Evolutionary conservation across 2,329 filamentous ascomycete species (phyloP).

Genomic region (Scytalidium sp.): DNA sequence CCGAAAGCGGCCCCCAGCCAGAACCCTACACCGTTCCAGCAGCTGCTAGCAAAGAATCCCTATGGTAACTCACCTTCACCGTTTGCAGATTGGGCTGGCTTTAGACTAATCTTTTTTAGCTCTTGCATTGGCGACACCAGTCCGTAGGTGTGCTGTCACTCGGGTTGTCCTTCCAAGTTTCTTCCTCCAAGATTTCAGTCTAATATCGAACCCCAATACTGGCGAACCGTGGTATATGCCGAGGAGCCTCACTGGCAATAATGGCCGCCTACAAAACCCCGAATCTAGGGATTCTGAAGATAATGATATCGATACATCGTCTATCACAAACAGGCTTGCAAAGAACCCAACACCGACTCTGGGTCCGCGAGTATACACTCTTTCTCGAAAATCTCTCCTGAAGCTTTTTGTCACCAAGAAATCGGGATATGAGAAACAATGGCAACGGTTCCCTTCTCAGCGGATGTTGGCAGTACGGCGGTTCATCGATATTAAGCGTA

Average conservation of each 20-base stretch:
- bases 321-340: constrained; percentile 1
- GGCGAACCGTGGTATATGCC: constrained; percentile 55
- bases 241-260: constrained; percentile 28
- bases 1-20: constrained; percentile 30
- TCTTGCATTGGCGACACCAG: constrained; percentile 55
- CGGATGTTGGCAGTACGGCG: background rate
- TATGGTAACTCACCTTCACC: constrained; percentile 50
- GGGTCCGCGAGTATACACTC: constrained; percentile 8
- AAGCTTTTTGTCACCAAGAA: background rate
- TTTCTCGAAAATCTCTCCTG: constrained; percentile 3
- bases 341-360: constrained; percentile 8
- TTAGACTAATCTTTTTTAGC: constrained; percentile 39
- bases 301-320: background rate
- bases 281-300: background rate
- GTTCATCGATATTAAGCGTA: constrained; percentile 1
- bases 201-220: constrained; percentile 53
- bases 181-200: constrained; percentile 61
- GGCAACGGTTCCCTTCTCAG: constrained; percentile 1
- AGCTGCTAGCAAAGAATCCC: constrained; percentile 57
- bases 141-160: constrained; percentile 55
- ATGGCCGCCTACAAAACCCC: background rate
- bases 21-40: constrained; percentile 46
- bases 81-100: background rate
- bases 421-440: background rate
- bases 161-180: constrained; percentile 48